A percentile compares a stretch with the other conserved stretches of the same genome.
These are phyloP conservation scores for Beauveria medogensis DNA, from an alignment of 2,329 filamentous ascomycete species.

Conservation along the genomic window DNA sequence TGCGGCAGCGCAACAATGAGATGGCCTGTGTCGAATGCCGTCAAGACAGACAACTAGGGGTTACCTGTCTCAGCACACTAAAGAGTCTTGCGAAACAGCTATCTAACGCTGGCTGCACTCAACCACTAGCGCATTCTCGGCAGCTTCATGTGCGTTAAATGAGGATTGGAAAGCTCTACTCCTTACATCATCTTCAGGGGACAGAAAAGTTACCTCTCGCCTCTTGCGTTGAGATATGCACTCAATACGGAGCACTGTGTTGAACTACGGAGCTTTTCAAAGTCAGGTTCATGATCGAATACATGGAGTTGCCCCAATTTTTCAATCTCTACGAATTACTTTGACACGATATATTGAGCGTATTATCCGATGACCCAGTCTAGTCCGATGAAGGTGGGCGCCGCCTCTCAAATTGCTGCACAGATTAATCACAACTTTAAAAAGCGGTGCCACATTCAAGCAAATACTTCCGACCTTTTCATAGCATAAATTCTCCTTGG, in stretches of 20 bases:
- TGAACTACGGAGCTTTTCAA: not conserved
- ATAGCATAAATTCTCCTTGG: not conserved
- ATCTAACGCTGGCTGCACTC: not conserved
- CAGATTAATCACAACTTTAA: not conserved
- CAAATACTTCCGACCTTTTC: not conserved
- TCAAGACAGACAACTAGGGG: not conserved
- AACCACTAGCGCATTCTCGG: not conserved
- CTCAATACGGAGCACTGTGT: not conserved
- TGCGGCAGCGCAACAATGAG: not conserved
- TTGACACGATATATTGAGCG: not conserved
- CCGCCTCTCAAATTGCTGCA: not conserved
- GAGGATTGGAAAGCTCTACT: not conserved
- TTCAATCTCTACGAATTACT: too few relatives aligned
- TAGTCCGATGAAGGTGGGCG: not conserved
- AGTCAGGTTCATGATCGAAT: not conserved
- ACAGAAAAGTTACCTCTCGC: not conserved
- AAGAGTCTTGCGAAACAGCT: not conserved
- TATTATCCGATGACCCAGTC: slow-evolving; percentile 2
- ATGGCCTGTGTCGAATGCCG: not conserved
- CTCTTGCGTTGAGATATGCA: not conserved
- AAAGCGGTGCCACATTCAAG: not conserved
- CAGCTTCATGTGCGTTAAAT: not conserved
- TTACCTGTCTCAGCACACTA: not conserved
- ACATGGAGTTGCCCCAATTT: not conserved
- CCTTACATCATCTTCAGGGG: not conserved